Evolutionary conservation across 116 monocot species (phyloP).

Genomic region (Phalaenopsis hybrid): DNA sequence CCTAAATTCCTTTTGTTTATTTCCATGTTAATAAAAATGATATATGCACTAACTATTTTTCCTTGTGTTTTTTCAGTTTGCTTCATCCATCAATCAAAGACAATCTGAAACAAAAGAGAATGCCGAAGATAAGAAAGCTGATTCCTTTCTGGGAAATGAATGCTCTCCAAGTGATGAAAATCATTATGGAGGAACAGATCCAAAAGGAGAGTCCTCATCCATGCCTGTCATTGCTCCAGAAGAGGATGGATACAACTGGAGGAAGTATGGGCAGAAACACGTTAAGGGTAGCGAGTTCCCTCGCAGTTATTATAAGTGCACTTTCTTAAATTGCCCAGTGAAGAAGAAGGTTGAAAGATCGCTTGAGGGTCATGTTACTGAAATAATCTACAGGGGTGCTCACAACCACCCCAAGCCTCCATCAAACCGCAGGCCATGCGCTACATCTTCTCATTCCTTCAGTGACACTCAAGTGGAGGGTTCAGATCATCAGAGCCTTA

Average conservation of each 20-base stretch:
- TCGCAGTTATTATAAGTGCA: slow-evolving; percentile 79
- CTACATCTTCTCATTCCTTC: slow-evolving; percentile 12
- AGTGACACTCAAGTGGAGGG: too few relatives aligned
- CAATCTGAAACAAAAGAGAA: slow-evolving; percentile 18
- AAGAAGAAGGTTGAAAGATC: slow-evolving; percentile 70
- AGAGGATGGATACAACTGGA: slow-evolving; percentile 73
- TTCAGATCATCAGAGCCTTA: slow-evolving; percentile 4
- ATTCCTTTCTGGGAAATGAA: slow-evolving; percentile 28
- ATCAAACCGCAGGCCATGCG: slow-evolving; percentile 13
- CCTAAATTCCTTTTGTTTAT: too few relatives aligned
- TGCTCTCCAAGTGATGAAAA: slow-evolving; percentile 13
- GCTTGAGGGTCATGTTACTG: slow-evolving; percentile 42
- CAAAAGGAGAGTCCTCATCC: slow-evolving; percentile 18
- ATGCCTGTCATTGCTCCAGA: slow-evolving; percentile 13
- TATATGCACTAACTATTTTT: too few relatives aligned
- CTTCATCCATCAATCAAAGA: slow-evolving; percentile 2
- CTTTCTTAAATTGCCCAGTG: slow-evolving; percentile 49
- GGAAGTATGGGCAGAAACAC: slow-evolving; percentile 68
- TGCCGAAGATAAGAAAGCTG: slow-evolving; percentile 11
- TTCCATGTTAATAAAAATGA: too few relatives aligned
- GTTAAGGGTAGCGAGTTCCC: slow-evolving; percentile 61
- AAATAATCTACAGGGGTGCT: slow-evolving; percentile 66
- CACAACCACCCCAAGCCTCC: slow-evolving; percentile 60
- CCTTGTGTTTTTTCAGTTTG: slow-evolving; percentile 1
- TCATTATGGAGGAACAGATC: slow-evolving; percentile 12